Evolutionary conservation across 768 basidiomycete species (phyloP), one percentile per base, ranked within the genome.

Genomic region (Pleurotus citrinopileatus): DNA sequence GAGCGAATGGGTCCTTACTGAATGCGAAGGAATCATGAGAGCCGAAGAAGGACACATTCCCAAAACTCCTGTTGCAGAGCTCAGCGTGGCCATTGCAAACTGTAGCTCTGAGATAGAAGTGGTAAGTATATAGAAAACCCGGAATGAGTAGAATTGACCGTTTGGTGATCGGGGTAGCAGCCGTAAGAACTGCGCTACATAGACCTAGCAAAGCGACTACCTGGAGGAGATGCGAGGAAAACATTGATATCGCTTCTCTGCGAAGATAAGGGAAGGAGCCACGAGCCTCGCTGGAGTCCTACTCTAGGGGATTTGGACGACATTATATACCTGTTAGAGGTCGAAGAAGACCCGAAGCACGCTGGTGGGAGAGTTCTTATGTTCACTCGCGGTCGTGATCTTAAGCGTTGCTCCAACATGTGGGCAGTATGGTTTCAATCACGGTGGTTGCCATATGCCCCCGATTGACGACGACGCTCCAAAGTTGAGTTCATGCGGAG

Each of bases 51-150:
- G 77, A 78, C 19, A 74, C 71, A 52, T 79, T 79, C 34, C 73
- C 79, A 62, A 87, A 89, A 27, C 67, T 67, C 25, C 81, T 71
- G 52, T 69, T 60, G 64, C 87, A 89, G 2, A 88, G 69, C 58
- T 86, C 83, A 0, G 83, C 71, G 43, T 78, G 78, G 0, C 86
- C 86, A 62, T 89, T 89, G 67, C 86, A 89, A 5, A 80, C 71
- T 0, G 70, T 73, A 4, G 76, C 73, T 54, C 74, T 77, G 20
- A 34, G 20, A 51, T 2, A 40, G 12, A 40, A 7, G 17, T 3
- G 12, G 17, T 7, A 12, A 12, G 15, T 40, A 34, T 7, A 15
- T 34, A 34, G n/a, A n/a, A 34, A 1, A 34, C 19, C 2, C 2
- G 38, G 38, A n/a, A 7, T 3, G 38, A 40, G 17, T 2, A 40